Evolutionary conservation across 768 basidiomycete species (phyloP), one percentile per base, ranked within the genome.

Genomic region (Floccularia luteovirens): DNA sequence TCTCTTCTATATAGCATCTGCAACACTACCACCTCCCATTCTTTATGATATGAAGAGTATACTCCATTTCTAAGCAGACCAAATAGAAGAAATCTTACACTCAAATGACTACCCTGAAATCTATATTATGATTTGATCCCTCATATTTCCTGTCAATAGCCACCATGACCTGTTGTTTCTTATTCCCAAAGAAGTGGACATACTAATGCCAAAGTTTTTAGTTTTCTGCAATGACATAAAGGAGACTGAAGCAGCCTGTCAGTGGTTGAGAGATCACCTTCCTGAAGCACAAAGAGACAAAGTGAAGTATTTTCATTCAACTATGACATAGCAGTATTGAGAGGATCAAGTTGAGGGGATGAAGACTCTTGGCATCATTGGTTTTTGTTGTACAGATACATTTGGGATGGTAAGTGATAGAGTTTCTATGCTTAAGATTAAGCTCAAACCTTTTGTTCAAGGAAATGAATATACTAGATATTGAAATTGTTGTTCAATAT

Each of bases 401-500:
- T 63, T 61, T 43, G 61, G 63, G 20, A 60, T 66, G 62, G 59
- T 64, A 43, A 36, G 54, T 46, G 12, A 25, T 17, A 31, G 19
- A 30, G 22, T 43, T 14, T 30, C 36, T 37, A 23, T 30, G 44
- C 14, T 20, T 39, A 20, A n/a, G 36, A 42, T 10, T 14, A 25
- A 21, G 36, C 20, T 43, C 34, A 19, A 19, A 40, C 5, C 38
- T 7, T 24, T 24, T 17, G 22, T n/a, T 28, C 23, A 37, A 66
- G 66, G 62, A 64, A 4, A 48, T 68, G 27, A 59, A 69, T 31
- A 11, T 67, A 2, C 43, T 58, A 2, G 54, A 58, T 40, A 58
- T 69, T 3, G 22, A 43, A 6, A 36, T 66, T 16, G 55, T 67
- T 14, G 53, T 68, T 8, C 66, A 66, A 38, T 67, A 48, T 48